phyloP scores from a whole-genome alignment of 192 early-diverging fungal species.

The Coemansia asiatica region DNA sequence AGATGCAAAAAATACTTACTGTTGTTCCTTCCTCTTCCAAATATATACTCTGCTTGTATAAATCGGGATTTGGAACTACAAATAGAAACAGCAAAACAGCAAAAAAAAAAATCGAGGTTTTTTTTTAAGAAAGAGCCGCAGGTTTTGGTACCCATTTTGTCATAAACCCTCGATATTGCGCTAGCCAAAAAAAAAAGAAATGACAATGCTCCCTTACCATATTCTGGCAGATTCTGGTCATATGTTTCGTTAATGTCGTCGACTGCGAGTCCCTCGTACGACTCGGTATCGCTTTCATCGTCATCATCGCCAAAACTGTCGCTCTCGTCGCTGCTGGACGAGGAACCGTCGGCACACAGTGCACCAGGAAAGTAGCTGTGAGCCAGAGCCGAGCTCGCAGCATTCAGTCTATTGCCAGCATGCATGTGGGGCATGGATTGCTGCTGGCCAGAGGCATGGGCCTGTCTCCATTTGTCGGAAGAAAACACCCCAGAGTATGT shows the following conservation, averaged over 20 bases:
- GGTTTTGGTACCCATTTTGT: too few relatives aligned
- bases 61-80: constrained; percentile 42
- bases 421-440: not conserved
- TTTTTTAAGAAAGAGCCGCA: too few relatives aligned
- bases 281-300: constrained; percentile 39
- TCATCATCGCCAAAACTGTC: constrained; percentile 17
- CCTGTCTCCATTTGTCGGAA: constrained; percentile 17
- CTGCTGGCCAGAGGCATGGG: not conserved
- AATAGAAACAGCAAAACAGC: not conserved
- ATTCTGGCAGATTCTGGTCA: constrained; percentile 52
- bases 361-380: constrained; percentile 31
- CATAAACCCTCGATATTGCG: too few relatives aligned
- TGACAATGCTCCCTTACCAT: constrained; percentile 14
- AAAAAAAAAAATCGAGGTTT: not conserved
- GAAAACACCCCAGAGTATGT: constrained; percentile 55
- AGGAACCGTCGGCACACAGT: constrained; percentile 24
- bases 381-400: constrained; percentile 15
- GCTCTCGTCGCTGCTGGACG: constrained; percentile 23
- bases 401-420: constrained; percentile 11
- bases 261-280: constrained; percentile 52
- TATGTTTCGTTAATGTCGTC: constrained; percentile 56
- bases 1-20: constrained; percentile 19
- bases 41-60: constrained; percentile 54
- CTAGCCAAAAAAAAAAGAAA: not conserved
- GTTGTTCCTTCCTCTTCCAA: constrained; percentile 72